A percentile compares a stretch with the other conserved stretches of the same genome.
Evolutionary conservation across 2,329 filamentous ascomycete genomes (phyloP).

Genomic region (Thermomyces lanuginosus): DNA sequence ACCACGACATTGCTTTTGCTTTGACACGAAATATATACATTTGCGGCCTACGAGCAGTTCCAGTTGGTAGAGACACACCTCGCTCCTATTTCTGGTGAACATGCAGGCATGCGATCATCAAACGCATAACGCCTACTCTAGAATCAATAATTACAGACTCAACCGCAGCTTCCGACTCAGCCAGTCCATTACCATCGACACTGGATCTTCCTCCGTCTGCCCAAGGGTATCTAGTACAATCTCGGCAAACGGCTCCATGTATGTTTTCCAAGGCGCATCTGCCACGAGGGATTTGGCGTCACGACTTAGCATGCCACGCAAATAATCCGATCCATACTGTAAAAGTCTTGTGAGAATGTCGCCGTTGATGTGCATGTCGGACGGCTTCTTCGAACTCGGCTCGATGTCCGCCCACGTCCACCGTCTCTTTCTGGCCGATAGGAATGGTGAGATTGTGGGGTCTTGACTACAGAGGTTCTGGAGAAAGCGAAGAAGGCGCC

Average conservation of each 20-base stretch:
- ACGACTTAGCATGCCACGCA: conserved; percentile 16
- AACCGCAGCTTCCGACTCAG: conserved; percentile 16
- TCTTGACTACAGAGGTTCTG: conserved; percentile 48
- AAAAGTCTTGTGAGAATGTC: conserved; percentile 45
- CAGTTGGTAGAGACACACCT: too few relatives aligned
- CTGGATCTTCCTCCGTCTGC: conserved; percentile 10
- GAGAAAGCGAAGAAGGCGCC: conserved; percentile 55
- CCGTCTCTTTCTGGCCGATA: conserved; percentile 16
- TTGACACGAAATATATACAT: too few relatives aligned
- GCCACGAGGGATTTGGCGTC: conserved; percentile 7
- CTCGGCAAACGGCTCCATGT: conserved; percentile 29
- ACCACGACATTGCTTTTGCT: too few relatives aligned
- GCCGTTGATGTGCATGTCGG: conserved; percentile 49
- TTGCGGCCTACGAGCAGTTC: too few relatives aligned
- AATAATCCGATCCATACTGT: conserved; percentile 21
- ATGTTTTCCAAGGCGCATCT: conserved; percentile 10
- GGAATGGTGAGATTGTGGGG: conserved; percentile 35
- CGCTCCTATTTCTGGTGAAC: too few relatives aligned
- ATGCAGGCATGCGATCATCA: too few relatives aligned
- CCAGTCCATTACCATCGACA: conserved; percentile 19
- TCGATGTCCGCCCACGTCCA: conserved; percentile 19
- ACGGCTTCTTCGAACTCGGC: conserved; percentile 25
- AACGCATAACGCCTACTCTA: background rate
- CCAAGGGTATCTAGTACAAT: conserved; percentile 36
- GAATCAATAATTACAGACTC: conserved; percentile 6